These are phyloP conservation scores for Rhododendron simsii DNA, from an alignment of 148 eudicot genomes.

Conservation along the genomic window DNA sequence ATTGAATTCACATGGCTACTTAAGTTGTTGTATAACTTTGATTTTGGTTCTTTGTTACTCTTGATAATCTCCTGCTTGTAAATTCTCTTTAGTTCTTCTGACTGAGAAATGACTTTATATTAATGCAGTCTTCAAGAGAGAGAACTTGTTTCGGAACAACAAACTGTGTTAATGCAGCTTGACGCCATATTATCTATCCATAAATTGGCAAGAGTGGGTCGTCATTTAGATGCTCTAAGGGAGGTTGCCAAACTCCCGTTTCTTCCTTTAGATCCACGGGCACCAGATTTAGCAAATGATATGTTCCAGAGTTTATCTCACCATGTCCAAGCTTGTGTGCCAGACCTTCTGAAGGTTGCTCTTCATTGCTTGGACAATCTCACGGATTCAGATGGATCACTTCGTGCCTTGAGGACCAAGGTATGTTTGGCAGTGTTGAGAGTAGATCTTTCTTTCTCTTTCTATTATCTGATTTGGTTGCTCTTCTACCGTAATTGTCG, in stretches of 20 bases:
- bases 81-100: neutral
- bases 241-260: slow-evolving; percentile 80
- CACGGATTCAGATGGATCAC: slow-evolving; percentile 86
- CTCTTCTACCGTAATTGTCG: neutral
- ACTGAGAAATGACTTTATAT: slow-evolving; percentile 6
- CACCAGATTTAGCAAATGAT: slow-evolving; percentile 51
- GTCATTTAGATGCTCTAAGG: slow-evolving; percentile 66
- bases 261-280: slow-evolving; percentile 84
- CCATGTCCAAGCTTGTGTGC: slow-evolving; percentile 86
- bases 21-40: neutral
- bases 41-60: neutral
- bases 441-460: neutral
- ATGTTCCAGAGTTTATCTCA: slow-evolving; percentile 62
- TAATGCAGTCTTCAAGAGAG: slow-evolving; percentile 68
- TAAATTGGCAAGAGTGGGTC: slow-evolving; percentile 54
- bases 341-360: slow-evolving; percentile 84
- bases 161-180: slow-evolving; percentile 81
- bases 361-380: slow-evolving; percentile 77
- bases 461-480: neutral
- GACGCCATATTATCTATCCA: slow-evolving; percentile 81
- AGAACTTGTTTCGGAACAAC: slow-evolving; percentile 71
- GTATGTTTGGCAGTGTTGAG: slow-evolving; percentile 25
- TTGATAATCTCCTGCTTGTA: neutral
- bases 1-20: neutral
- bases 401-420: slow-evolving; percentile 89